Evolutionary conservation across 1,139 yeast species (phyloP).

Genomic region (Blastobotrys indianensis): DNA sequence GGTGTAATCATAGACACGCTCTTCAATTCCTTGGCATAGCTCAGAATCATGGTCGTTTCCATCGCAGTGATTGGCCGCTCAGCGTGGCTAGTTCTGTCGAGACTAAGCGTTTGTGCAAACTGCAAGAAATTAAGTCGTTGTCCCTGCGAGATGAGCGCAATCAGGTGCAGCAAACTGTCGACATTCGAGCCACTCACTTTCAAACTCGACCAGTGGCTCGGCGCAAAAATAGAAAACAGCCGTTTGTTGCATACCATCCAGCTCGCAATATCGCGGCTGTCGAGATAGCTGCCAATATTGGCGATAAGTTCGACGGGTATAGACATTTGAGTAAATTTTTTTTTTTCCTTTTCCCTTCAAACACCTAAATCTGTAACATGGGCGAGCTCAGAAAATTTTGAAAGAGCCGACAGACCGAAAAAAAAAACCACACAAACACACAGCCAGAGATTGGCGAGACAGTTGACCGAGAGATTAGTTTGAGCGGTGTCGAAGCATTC

Average conservation of each 20-base stretch:
- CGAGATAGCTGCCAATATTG: constrained; percentile 1
- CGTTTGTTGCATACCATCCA: constrained; percentile 1
- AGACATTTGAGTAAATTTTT: constrained; percentile 1
- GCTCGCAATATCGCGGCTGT: background rate
- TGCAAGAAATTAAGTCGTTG: constrained; percentile 2
- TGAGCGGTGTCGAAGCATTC: too few relatives aligned
- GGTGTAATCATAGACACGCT: background rate
- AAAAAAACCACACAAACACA: too few relatives aligned
- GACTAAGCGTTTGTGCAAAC: background rate
- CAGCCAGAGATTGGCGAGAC: too few relatives aligned
- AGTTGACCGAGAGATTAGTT: too few relatives aligned
- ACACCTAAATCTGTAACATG: too few relatives aligned
- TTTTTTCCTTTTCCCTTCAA: background rate
- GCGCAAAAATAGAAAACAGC: constrained; percentile 2
- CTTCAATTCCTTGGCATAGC: background rate
- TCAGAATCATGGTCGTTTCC: background rate
- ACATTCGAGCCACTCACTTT: constrained; percentile 3
- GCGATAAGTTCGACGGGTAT: constrained; percentile 7
- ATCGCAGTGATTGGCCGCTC: background rate
- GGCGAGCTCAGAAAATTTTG: too few relatives aligned
- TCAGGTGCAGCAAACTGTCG: constrained; percentile 3
- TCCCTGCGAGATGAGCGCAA: background rate
- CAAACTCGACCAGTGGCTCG: constrained; percentile 3
- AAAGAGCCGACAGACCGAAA: too few relatives aligned
- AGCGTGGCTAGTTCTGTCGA: background rate